Evolutionary conservation across 331 rosid genomes (phyloP).

Genomic region (Ulmus americana): DNA sequence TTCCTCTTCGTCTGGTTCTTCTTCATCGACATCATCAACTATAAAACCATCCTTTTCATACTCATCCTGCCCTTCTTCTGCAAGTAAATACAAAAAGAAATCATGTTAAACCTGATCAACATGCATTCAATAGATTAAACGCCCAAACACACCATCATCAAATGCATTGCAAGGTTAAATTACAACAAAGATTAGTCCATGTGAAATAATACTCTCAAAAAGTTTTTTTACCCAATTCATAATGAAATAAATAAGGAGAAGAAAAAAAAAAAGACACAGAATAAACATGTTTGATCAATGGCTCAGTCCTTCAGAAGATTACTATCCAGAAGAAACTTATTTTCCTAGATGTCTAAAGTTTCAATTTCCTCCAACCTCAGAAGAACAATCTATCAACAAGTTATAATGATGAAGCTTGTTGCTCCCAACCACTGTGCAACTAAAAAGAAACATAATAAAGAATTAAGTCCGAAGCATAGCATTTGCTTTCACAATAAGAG

Average conservation of each 20-base stretch:
- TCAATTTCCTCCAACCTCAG: neutral
- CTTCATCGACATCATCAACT: conserved; percentile 87
- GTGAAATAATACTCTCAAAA: neutral
- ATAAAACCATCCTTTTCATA: conserved; percentile 95
- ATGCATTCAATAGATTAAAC: neutral
- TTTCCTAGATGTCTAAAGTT: neutral
- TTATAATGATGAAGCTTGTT: neutral
- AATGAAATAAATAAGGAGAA: neutral
- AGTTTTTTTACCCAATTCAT: neutral
- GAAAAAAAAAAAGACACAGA: neutral
- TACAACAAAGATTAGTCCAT: neutral
- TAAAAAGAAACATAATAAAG: neutral
- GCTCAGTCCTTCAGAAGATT: neutral
- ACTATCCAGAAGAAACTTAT: neutral
- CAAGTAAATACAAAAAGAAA: neutral
- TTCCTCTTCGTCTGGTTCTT: conserved; percentile 70
- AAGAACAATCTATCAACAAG: neutral
- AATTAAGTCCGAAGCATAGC: neutral
- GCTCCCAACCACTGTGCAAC: neutral
- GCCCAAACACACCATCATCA: neutral
- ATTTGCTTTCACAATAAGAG: neutral
- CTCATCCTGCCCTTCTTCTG: conserved; percentile 86
- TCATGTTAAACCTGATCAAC: neutral
- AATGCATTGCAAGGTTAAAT: neutral
- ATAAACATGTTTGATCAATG: neutral